Conservation (phyloP, 2,329 filamentous ascomycete genomes). For the Pseudocercospora vitis region DNA sequence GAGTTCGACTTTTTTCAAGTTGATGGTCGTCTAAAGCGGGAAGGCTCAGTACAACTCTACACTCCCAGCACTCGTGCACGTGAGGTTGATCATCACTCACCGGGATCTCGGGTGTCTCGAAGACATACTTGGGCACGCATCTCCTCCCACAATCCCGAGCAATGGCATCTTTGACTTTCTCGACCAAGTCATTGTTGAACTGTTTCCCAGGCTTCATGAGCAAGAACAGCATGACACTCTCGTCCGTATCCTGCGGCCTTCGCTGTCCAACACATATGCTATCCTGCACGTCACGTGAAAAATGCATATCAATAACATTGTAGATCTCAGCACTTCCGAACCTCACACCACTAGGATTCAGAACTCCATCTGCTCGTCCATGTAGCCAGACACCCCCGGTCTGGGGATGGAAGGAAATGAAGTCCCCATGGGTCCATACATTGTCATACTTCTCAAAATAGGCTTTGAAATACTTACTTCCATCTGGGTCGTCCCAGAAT, state of each 20-base stretch:
- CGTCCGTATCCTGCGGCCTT: constrained; percentile 59
- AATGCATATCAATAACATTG: constrained; percentile 66
- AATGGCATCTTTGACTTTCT: constrained; percentile 64
- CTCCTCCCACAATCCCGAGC: constrained; percentile 65
- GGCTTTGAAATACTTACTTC: constrained; percentile 47
- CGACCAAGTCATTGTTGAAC: constrained; percentile 58
- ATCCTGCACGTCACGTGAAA: constrained; percentile 64
- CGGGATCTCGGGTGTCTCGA: constrained; percentile 78
- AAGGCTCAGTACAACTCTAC: constrained; percentile 9
- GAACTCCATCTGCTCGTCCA: constrained; percentile 72
- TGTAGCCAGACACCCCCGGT: constrained; percentile 67
- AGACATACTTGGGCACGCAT: constrained; percentile 76
- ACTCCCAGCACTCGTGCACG: too few relatives aligned
- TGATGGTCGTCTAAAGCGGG: constrained; percentile 66
- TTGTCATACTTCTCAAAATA: constrained; percentile 52
- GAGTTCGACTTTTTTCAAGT: constrained; percentile 81
- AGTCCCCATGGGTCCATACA: constrained; percentile 83
- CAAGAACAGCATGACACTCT: constrained; percentile 61
- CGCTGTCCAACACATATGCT: constrained; percentile 79
- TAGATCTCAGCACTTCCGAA: constrained; percentile 84
- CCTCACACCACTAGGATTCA: constrained; percentile 75
- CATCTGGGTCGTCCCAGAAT: constrained; percentile 48
- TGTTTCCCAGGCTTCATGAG: constrained; percentile 57
- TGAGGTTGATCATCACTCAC: too few relatives aligned
- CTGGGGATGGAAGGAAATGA: constrained; percentile 67